phyloP scores from a whole-genome alignment of 306 rosid genomes.

The Prunus mongolica region DNA sequence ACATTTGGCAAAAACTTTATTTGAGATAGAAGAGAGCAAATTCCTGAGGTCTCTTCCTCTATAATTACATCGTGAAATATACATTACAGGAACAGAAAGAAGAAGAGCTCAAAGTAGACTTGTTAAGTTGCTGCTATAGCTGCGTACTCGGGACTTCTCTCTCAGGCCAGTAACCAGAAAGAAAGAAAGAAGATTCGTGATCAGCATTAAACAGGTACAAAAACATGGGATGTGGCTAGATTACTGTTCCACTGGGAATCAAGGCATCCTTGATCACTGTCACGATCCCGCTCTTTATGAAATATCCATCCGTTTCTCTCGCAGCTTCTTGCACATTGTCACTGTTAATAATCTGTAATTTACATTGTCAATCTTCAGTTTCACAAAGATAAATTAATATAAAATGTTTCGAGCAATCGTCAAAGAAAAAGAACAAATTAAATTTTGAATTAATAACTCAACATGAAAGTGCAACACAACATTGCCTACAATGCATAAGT shows the following conservation, averaged over 20 bases:
- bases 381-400: not conserved
- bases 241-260: conserved; percentile 82
- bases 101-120: conserved; percentile 18
- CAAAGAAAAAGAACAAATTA: too few species aligned
- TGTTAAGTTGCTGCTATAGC: conserved; percentile 6
- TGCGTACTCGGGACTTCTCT: not conserved
- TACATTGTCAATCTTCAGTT: not conserved
- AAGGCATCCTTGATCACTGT: conserved; percentile 94
- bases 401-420: not conserved
- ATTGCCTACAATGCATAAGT: not conserved
- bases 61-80: conserved; percentile 44
- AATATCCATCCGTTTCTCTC: conserved; percentile 94
- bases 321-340: conserved; percentile 96
- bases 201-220: not conserved
- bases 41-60: conserved; percentile 39
- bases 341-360: conserved; percentile 66
- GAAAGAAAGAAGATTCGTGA: not conserved
- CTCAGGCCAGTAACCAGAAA: conserved; percentile 2
- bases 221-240: conserved; percentile 22
- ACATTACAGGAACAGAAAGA: conserved; percentile 27
- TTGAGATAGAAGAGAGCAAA: conserved; percentile 21
- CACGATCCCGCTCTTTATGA: conserved; percentile 93
- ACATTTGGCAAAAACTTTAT: conserved; percentile 24
- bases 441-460: not conserved
- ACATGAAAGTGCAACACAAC: not conserved